Conservation (phyloP, 1,139 yeast species). For the Geotrichum siamense region DNA sequence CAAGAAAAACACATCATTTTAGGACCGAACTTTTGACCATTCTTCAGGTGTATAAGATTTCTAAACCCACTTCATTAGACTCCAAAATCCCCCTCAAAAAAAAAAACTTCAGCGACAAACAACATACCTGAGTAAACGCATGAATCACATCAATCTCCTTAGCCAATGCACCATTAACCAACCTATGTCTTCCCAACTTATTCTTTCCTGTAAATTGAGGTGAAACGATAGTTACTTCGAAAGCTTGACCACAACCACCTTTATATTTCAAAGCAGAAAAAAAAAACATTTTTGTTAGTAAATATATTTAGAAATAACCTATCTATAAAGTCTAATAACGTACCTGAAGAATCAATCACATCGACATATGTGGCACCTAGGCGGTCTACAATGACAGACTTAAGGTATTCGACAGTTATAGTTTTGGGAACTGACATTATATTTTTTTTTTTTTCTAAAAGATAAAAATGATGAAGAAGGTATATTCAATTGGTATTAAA, state of each 20-base stretch:
- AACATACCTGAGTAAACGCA: slow-evolving; percentile 90
- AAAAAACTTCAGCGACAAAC: too few species aligned
- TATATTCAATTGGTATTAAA: neutral
- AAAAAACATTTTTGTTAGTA: neutral
- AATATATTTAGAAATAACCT: neutral
- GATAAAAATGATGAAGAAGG: neutral
- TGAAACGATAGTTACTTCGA: slow-evolving; percentile 76
- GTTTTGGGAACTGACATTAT: too few species aligned
- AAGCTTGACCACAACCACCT: slow-evolving; percentile 86
- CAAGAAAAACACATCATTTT: too few species aligned
- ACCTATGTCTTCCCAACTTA: slow-evolving; percentile 75
- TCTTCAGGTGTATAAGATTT: slow-evolving; percentile 31
- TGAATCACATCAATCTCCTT: slow-evolving; percentile 82
- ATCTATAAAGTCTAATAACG: slow-evolving; percentile 8
- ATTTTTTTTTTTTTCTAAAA: too few species aligned
- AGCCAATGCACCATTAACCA: slow-evolving; percentile 71
- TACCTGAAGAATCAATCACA: slow-evolving; percentile 37
- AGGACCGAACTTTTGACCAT: slow-evolving; percentile 24
- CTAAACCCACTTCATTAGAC: too few species aligned
- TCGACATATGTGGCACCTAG: slow-evolving; percentile 36
- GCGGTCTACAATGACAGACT: slow-evolving; percentile 28
- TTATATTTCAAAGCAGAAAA: slow-evolving; percentile 7
- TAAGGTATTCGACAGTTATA: slow-evolving; percentile 27
- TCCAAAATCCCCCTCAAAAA: neutral
- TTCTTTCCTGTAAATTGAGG: slow-evolving; percentile 69